phyloP scores from a whole-genome alignment of 164 flowering plant species.

The Euptelea pleiosperma region DNA sequence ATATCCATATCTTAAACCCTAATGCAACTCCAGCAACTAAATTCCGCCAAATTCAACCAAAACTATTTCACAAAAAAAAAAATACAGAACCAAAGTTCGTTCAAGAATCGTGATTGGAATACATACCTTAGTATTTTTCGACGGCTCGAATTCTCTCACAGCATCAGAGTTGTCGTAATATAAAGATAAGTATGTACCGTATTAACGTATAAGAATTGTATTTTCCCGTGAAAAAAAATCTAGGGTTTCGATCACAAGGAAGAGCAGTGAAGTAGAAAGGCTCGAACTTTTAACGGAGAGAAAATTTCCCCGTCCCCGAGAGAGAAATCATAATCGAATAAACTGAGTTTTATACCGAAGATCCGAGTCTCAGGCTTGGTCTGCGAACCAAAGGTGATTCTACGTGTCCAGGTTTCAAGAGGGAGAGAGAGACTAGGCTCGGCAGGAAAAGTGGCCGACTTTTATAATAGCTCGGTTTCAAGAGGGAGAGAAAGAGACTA shows the following conservation, averaged over 20 bases:
- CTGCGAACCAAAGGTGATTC: conserved; percentile 5
- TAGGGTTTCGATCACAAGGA: neutral
- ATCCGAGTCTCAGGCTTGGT: conserved; percentile 9
- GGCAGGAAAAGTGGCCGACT: too few relatives aligned
- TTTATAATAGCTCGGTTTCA: too few relatives aligned
- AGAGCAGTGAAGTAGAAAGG: neutral
- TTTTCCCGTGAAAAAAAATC: neutral
- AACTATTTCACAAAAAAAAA: neutral
- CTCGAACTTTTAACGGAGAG: neutral
- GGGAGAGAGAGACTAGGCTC: too few relatives aligned
- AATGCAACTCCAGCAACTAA: conserved; percentile 11
- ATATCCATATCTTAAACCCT: conserved; percentile 13
- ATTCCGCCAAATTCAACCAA: neutral
- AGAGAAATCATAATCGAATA: neutral
- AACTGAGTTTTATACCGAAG: neutral
- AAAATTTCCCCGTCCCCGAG: neutral
- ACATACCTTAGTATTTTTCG: neutral
- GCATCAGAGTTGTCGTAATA: neutral
- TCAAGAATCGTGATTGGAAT: neutral
- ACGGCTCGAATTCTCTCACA: neutral
- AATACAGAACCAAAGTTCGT: neutral
- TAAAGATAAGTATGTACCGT: too few relatives aligned
- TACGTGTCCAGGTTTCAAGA: too few relatives aligned
- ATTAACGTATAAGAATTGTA: too few relatives aligned
- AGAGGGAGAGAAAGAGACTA: too few relatives aligned